Evolutionary conservation across 1,284 basidiomycete genomes (phyloP), one percentile per base, ranked within the genome.

Genomic region (Austropuccinia psidii): DNA sequence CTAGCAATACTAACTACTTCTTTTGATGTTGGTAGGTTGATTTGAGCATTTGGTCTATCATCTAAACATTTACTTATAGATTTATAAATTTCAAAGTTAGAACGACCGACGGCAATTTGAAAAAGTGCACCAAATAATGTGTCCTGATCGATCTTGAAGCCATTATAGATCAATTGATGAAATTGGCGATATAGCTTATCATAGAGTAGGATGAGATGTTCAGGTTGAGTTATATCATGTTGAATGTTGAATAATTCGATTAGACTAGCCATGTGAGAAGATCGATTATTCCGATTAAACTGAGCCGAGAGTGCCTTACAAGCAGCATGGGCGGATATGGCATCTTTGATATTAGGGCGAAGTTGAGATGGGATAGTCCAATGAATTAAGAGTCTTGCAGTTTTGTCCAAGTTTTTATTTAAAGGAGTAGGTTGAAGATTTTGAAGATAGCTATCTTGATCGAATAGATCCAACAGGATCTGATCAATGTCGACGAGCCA

Each of bases 231-330:
- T n/a, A 64, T 47, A 21, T 47, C 13, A 9, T 31, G 31, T 13
- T 64, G 61, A 29, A 64, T 31, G 43, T 64, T 64, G 43, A 64
- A 64, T 43, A 64, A 27, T 27, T 64, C 61, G 39, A 64, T 45
- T 0, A 64, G 27, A 43, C 41, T 29, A 19, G 61, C 61, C 61
- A 64, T 64, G 43, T 64, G 61, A n/a, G 61, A 43, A 24, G 61
- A 47, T n/a, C 61, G 61, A 41, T 64, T 64, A 24, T 64, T 64
- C 27, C 61, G 41, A 33, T 47, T 15, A 43, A 64, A 64, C 43
- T 64, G 61, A 8, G 43, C 43, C 21, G 45, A 19, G 43, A 64
- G 61, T 9, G 61, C 41, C 1, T 31, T 27, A 45, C 49, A 64
- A 24, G 61, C 61, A 7, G 45, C 43, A 31, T 33, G 61, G 35